A percentile compares a stretch with the other conserved stretches of the same genome.
Evolutionary conservation across 1,139 yeast genomes (phyloP).

Genomic region (Scheffersomyces lignicola): DNA sequence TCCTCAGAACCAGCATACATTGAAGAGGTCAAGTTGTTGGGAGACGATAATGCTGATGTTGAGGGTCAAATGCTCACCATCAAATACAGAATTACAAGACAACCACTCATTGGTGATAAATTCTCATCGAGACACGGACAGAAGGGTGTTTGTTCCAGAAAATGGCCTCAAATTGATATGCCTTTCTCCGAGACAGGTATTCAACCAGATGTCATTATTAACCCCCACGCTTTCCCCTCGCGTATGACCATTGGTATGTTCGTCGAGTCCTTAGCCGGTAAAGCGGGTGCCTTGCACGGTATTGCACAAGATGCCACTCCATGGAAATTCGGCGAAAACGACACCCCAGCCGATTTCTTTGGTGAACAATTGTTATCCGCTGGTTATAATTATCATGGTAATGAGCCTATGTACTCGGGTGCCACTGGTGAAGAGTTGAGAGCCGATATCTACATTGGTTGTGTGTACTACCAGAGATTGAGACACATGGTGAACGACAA

Average conservation of each 20-base stretch:
- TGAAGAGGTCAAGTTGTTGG: constrained; percentile 90
- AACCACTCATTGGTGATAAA: constrained; percentile 96
- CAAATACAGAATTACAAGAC: constrained; percentile 87
- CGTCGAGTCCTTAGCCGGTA: constrained; percentile 96
- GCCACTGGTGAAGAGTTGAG: constrained; percentile 97
- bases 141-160: constrained; percentile 98
- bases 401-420: constrained; percentile 99
- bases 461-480: constrained; percentile 95
- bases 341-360: constrained; percentile 96
- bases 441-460: constrained; percentile 94
- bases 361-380: constrained; percentile 87
- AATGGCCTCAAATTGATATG: constrained; percentile 97
- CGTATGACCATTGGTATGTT: constrained; percentile 99
- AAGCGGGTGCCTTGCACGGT: constrained; percentile 98
- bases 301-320: constrained; percentile 98
- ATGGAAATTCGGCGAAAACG: constrained; percentile 87
- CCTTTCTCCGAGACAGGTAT: constrained; percentile 96
- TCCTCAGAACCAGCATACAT: constrained; percentile 93
- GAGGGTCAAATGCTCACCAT: constrained; percentile 87
- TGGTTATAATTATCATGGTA: constrained; percentile 97
- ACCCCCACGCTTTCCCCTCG: constrained; percentile 99
- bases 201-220: constrained; percentile 95
- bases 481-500: constrained; percentile 99
- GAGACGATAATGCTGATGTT: constrained; percentile 75
- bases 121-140: constrained; percentile 99